Conservation (phyloP, 148 eudicot genomes). For the Pouteria glomerata region DNA sequence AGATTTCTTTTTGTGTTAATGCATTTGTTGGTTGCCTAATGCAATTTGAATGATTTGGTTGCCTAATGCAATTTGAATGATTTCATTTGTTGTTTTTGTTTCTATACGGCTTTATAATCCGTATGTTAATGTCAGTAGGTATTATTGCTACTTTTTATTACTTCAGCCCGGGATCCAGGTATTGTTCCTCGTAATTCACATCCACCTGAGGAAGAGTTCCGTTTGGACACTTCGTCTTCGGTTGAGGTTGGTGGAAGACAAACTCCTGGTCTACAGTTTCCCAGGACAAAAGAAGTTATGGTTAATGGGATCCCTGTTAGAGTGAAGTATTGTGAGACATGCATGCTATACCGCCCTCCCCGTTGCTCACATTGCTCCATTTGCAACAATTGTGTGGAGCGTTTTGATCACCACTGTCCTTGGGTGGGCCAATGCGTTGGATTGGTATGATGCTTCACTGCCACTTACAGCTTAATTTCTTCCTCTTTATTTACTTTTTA, state of each 20-base stretch:
- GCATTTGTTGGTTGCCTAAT: neutral
- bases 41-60: neutral
- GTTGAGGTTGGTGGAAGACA: constrained; percentile 78
- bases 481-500: neutral
- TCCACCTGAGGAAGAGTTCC: constrained; percentile 92
- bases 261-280: constrained; percentile 84
- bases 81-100: neutral
- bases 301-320: constrained; percentile 84
- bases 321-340: constrained; percentile 95
- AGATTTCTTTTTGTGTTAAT: neutral
- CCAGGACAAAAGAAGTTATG: constrained; percentile 85
- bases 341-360: constrained; percentile 98
- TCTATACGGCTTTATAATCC: constrained; percentile 9
- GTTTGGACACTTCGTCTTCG: constrained; percentile 53
- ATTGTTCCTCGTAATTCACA: constrained; percentile 92
- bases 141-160: constrained; percentile 60
- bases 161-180: constrained; percentile 92
- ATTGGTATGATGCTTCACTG: constrained; percentile 42
- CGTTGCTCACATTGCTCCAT: constrained; percentile 98
- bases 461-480: constrained; percentile 4
- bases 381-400: constrained; percentile 95
- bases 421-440: constrained; percentile 99
- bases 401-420: constrained; percentile 98
- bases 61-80: neutral
- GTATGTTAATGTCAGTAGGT: constrained; percentile 41